These are phyloP conservation scores for Naganishia sp. DNA, from an alignment of 1,284 basidiomycete species.

Conservation along the genomic window DNA sequence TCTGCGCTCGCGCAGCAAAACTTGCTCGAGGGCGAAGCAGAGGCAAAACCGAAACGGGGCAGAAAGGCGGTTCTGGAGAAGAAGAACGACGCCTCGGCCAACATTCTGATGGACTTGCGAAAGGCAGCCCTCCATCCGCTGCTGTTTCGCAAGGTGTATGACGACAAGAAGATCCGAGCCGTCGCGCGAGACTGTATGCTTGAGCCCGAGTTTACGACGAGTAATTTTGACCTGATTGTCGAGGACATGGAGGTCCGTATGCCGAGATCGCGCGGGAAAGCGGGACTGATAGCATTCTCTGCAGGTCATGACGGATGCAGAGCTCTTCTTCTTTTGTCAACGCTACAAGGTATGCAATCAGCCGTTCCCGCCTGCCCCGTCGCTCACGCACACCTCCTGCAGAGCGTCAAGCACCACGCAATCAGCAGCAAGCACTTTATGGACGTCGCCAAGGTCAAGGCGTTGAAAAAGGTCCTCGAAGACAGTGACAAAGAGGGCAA, in stretches of 20 bases:
- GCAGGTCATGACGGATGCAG: slow-evolving; percentile 89
- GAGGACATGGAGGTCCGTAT: slow-evolving; percentile 71
- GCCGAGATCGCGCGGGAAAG: not conserved
- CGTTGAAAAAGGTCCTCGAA: slow-evolving; percentile 70
- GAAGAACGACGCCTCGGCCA: slow-evolving; percentile 57
- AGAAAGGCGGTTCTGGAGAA: slow-evolving; percentile 64
- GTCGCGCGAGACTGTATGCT: slow-evolving; percentile 83
- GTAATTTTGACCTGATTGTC: slow-evolving; percentile 75
- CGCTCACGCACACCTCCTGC: slow-evolving; percentile 8
- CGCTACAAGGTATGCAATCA: slow-evolving; percentile 69
- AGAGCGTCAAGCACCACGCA: slow-evolving; percentile 78
- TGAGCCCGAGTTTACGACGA: slow-evolving; percentile 80
- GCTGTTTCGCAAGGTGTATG: slow-evolving; percentile 84
- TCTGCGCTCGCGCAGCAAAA: slow-evolving; percentile 70
- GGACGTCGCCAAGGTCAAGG: slow-evolving; percentile 84
- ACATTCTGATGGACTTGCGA: slow-evolving; percentile 92
- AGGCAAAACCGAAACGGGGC: slow-evolving; percentile 63
- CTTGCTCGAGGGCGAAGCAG: slow-evolving; percentile 55
- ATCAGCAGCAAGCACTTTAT: slow-evolving; percentile 76
- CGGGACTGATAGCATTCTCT: slow-evolving; percentile 12
- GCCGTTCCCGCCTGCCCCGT: slow-evolving; percentile 28
- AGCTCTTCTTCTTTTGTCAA: slow-evolving; percentile 77
- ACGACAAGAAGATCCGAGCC: slow-evolving; percentile 69
- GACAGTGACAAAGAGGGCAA: slow-evolving; percentile 71
- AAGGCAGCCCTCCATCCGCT: slow-evolving; percentile 96